phyloP scores from a whole-genome alignment of 2,329 filamentous ascomycete genomes.

The Aspergillus fumigatus region DNA sequence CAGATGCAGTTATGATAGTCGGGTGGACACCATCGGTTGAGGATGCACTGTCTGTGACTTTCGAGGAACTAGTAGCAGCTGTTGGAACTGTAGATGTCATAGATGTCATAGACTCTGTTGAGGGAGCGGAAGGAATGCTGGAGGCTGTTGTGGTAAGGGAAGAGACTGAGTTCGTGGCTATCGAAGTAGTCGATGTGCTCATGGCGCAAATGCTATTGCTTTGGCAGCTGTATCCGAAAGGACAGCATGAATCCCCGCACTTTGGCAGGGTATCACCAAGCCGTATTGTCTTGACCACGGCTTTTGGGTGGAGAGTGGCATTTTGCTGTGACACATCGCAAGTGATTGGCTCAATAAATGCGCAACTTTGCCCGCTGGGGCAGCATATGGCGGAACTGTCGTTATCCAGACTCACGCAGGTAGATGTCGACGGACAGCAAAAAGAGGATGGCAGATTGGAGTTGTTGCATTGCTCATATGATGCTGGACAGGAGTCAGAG shows the following conservation, averaged over 20 bases:
- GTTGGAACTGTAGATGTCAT: conserved; percentile 15
- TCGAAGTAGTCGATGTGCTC: conserved; percentile 20
- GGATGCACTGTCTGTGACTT: background rate
- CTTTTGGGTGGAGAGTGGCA: conserved; percentile 32
- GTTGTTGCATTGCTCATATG: conserved; percentile 33
- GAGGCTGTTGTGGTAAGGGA: conserved; percentile 19
- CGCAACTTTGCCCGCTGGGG: conserved; percentile 38
- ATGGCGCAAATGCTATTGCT: conserved; percentile 26
- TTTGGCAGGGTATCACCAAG: conserved; percentile 36
- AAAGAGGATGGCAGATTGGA: conserved; percentile 38
- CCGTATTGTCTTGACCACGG: conserved; percentile 39
- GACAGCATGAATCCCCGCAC: conserved; percentile 43
- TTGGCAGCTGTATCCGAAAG: conserved; percentile 44
- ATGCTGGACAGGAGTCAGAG: conserved; percentile 27
- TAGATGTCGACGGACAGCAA: conserved; percentile 39
- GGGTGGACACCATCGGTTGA: background rate
- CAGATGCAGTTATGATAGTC: background rate
- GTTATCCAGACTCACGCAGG: conserved; percentile 40
- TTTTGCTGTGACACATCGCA: conserved; percentile 43
- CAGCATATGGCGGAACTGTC: conserved; percentile 44
- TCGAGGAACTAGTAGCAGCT: conserved; percentile 2
- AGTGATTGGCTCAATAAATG: conserved; percentile 38
- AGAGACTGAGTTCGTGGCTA: conserved; percentile 13
- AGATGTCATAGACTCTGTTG: conserved; percentile 13
- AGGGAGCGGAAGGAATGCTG: conserved; percentile 15